Conservation (phyloP, 257 asterid species). For the Anisodus acutangulus region DNA sequence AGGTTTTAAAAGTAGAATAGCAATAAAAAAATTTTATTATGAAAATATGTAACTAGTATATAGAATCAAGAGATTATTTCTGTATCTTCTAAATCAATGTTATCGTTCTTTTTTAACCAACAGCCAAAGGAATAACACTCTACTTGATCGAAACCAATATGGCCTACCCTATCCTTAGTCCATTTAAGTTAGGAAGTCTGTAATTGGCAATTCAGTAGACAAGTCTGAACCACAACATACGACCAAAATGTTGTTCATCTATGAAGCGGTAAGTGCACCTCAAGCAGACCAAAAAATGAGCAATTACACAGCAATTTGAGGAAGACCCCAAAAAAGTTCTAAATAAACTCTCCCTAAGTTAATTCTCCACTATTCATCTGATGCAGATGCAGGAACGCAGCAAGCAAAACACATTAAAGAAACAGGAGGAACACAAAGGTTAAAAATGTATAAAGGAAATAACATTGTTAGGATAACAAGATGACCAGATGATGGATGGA, state of each 20-base stretch:
- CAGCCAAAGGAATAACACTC: too few relatives aligned
- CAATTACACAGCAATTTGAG: too few relatives aligned
- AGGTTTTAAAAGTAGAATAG: too few relatives aligned
- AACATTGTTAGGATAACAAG: slow-evolving; percentile 16
- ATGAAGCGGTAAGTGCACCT: neutral
- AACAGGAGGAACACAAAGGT: slow-evolving; percentile 13
- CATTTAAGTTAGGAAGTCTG: too few relatives aligned
- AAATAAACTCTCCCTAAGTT: neutral
- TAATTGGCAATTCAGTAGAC: neutral
- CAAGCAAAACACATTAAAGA: neutral
- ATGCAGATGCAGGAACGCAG: neutral
- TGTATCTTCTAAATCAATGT: too few relatives aligned
- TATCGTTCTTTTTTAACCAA: too few relatives aligned
- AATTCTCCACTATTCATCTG: neutral
- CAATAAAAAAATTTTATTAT: too few relatives aligned
- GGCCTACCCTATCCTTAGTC: neutral
- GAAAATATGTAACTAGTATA: too few relatives aligned
- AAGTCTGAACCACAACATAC: neutral
- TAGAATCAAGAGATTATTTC: too few relatives aligned
- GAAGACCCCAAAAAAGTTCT: too few relatives aligned
- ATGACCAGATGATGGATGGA: neutral
- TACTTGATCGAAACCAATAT: neutral
- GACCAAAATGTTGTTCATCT: neutral
- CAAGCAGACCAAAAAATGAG: neutral
- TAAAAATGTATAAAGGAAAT: neutral